A percentile compares a stretch with the other conserved stretches of the same genome.
Conservation (phyloP, 495 filamentous ascomycete species). For the Penicillium atrosanguineum region DNA sequence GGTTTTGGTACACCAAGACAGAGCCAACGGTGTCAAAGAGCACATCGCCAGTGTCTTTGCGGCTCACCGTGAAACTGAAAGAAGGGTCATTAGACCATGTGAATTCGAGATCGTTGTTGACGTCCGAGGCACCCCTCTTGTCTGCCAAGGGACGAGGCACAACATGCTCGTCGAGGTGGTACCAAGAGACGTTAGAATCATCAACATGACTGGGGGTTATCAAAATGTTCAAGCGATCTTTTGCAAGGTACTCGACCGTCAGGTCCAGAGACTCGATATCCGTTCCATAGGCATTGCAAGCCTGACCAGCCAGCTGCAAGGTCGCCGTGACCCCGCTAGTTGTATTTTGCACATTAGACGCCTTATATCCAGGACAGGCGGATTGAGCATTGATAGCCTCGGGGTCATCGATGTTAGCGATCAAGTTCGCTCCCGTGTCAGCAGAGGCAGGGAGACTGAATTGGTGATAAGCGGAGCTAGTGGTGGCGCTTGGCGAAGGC, state of each 20-base stretch:
- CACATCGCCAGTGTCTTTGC: constrained; percentile 55
- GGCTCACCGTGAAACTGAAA: constrained; percentile 57
- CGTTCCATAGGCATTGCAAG: constrained; percentile 62
- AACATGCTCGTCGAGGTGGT: constrained; percentile 60
- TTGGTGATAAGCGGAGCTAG: constrained; percentile 22
- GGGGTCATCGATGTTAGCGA: constrained; percentile 71
- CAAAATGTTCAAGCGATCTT: constrained; percentile 50
- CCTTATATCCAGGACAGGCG: constrained; percentile 63
- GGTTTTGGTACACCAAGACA: constrained; percentile 59
- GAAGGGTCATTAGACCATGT: constrained; percentile 58
- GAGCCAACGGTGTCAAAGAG: constrained; percentile 57
- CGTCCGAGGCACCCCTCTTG: constrained; percentile 24
- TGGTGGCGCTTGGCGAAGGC: constrained; percentile 9
- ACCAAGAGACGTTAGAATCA: constrained; percentile 64
- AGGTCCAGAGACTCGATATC: constrained; percentile 58
- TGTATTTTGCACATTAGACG: constrained; percentile 47
- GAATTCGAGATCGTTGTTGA: constrained; percentile 53
- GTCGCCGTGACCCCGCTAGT: constrained; percentile 50
- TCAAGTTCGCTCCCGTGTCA: constrained; percentile 54
- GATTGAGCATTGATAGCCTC: constrained; percentile 68
- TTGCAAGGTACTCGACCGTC: constrained; percentile 56
- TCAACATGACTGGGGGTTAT: constrained; percentile 62
- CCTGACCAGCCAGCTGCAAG: constrained; percentile 51
- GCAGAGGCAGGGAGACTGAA: constrained; percentile 59
- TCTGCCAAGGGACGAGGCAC: constrained; percentile 58